Conservation (phyloP, 306 rosid genomes). For the Prosopis cineraria region DNA sequence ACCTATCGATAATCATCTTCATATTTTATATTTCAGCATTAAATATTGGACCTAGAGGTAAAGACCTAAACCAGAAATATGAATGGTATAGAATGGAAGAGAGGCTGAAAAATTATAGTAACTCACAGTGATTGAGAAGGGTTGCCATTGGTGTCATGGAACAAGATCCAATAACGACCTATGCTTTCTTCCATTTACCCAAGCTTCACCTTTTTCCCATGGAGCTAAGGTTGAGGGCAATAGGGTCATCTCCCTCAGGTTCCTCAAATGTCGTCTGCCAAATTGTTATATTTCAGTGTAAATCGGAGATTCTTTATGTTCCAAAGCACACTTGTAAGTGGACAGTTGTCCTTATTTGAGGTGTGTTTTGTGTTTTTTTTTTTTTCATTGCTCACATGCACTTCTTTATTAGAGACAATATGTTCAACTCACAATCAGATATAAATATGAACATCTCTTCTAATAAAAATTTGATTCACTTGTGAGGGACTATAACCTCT, state of each 20-base stretch:
- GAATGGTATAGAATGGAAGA: neutral
- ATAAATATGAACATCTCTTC: too few species aligned
- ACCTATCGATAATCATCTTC: neutral
- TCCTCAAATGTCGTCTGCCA: slow-evolving; percentile 53
- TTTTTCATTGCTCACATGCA: too few species aligned
- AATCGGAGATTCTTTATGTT: neutral
- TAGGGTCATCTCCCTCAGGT: slow-evolving; percentile 56
- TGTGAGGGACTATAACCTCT: too few species aligned
- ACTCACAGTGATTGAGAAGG: slow-evolving; percentile 73
- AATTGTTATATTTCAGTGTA: neutral
- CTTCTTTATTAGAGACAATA: too few species aligned
- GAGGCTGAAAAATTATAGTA: neutral
- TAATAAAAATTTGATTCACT: too few species aligned
- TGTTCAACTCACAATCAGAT: too few species aligned
- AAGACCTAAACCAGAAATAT: neutral
- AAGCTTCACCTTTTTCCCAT: slow-evolving; percentile 83
- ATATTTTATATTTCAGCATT: neutral
- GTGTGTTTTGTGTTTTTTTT: too few species aligned
- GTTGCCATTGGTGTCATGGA: slow-evolving; percentile 48
- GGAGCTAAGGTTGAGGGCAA: slow-evolving; percentile 55
- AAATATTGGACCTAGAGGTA: neutral
- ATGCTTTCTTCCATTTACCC: slow-evolving; percentile 71
- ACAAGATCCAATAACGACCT: slow-evolving; percentile 77
- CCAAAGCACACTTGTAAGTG: too few species aligned
- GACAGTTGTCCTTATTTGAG: too few species aligned